Evolutionary conservation across 1,139 yeast genomes (phyloP).

Genomic region (Suhomyces panamericanus): DNA sequence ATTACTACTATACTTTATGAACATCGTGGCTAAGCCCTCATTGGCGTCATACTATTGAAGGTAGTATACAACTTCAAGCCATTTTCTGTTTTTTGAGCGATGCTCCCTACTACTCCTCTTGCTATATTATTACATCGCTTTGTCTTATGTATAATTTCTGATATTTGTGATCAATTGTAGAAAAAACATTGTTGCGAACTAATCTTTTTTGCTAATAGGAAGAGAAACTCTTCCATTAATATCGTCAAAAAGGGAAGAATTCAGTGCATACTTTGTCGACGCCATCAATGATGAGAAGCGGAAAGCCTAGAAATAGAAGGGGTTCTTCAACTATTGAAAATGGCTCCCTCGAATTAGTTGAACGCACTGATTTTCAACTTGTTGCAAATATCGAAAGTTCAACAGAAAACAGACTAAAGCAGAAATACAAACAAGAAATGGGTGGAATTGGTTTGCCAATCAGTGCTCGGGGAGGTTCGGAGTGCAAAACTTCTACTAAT

Average conservation of each 20-base stretch:
- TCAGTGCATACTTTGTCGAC: too few relatives aligned
- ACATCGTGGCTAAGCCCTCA: conserved; percentile 6
- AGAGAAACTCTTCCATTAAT: too few relatives aligned
- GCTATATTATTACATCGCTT: conserved; percentile 11
- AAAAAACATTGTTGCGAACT: too few relatives aligned
- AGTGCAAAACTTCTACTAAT: neutral
- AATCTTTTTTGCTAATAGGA: too few relatives aligned
- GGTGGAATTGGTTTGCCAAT: too few relatives aligned
- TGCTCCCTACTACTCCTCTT: conserved; percentile 10
- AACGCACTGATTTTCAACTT: neutral
- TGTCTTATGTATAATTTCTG: conserved; percentile 8
- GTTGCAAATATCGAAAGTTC: neutral
- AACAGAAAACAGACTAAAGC: neutral
- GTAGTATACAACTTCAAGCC: neutral
- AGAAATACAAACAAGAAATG: too few relatives aligned
- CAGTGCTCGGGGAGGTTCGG: neutral
- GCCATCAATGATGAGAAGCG: neutral
- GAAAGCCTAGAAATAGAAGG: neutral
- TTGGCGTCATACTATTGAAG: conserved; percentile 1
- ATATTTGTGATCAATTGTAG: conserved; percentile 1
- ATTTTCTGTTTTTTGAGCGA: conserved; percentile 1
- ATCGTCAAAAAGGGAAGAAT: too few relatives aligned
- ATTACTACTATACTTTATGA: conserved; percentile 12
- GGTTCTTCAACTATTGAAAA: neutral
- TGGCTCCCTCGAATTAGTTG: neutral